Evolutionary conservation across 2,329 filamentous ascomycete genomes (phyloP).

Genomic region (Calcarisporium arbuscula): DNA sequence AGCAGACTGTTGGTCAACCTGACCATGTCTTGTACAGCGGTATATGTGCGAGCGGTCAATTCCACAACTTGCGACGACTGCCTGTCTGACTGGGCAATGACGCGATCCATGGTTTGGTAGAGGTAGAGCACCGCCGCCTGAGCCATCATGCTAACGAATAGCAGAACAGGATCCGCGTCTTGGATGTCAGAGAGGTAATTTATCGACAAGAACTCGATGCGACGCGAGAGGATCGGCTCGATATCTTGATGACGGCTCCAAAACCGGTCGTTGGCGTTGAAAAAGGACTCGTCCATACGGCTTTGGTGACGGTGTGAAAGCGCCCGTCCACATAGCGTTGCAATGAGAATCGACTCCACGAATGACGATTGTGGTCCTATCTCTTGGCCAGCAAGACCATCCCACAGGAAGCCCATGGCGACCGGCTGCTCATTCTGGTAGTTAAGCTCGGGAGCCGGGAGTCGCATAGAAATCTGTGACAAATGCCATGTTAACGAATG

Average conservation of each 20-base stretch:
- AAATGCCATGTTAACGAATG: not conserved
- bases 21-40: not conserved
- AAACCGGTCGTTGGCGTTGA: not conserved
- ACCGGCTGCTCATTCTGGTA: slow-evolving; percentile 26
- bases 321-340: slow-evolving; percentile 15
- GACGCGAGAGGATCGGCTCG: not conserved
- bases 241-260: slow-evolving; percentile 1
- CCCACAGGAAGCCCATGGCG: slow-evolving; percentile 19
- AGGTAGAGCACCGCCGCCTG: not conserved
- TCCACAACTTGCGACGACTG: not conserved
- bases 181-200: not conserved
- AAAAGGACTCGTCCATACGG: not conserved
- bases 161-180: slow-evolving; percentile 1
- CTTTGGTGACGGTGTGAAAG: not conserved
- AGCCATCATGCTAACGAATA: slow-evolving; percentile 3
- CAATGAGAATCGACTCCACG: slow-evolving; percentile 24
- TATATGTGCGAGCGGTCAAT: not conserved
- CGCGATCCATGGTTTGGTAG: not conserved
- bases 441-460: slow-evolving; percentile 26
- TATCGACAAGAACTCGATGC: slow-evolving; percentile 1
- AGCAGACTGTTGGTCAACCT: not conserved
- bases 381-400: slow-evolving; percentile 18
- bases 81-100: not conserved
- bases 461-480: slow-evolving; percentile 26
- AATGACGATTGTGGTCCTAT: slow-evolving; percentile 21